Percentiles rank a stretch among this genome's conserved stretches.
Conservation (phyloP, 2,329 filamentous ascomycete genomes). For the Mollisia scopiformis region DNA sequence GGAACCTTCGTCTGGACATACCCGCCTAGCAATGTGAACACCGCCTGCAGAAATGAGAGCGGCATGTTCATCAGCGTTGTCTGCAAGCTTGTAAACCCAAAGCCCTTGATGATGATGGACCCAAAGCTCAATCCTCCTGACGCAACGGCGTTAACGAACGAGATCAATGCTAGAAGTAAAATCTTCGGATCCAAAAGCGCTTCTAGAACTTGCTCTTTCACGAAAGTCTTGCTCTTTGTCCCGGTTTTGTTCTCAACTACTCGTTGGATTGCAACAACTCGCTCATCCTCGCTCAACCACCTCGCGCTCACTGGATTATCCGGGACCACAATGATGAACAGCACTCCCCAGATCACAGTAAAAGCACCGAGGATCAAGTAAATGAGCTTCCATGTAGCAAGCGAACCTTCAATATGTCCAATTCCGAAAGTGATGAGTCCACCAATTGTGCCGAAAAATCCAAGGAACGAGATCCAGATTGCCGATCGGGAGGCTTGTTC, state of each 20-base stretch:
- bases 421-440: slow-evolving; percentile 42
- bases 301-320: slow-evolving; percentile 51
- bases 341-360: slow-evolving; percentile 35
- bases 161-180: slow-evolving; percentile 19
- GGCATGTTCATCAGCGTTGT: slow-evolving; percentile 58
- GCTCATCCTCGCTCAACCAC: slow-evolving; percentile 44
- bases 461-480: slow-evolving; percentile 56
- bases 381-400: slow-evolving; percentile 29
- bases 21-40: slow-evolving; percentile 24
- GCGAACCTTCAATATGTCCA: slow-evolving; percentile 46
- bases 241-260: slow-evolving; percentile 31
- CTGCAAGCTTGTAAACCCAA: slow-evolving; percentile 40
- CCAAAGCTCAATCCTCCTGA: slow-evolving; percentile 35
- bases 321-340: slow-evolving; percentile 50
- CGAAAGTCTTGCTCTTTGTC: slow-evolving; percentile 22
- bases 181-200: slow-evolving; percentile 44
- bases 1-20: slow-evolving; percentile 25
- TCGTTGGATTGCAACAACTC: slow-evolving; percentile 38
- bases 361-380: slow-evolving; percentile 31
- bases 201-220: slow-evolving; percentile 27
- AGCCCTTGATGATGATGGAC: slow-evolving; percentile 41
- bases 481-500: slow-evolving; percentile 40
- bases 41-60: slow-evolving; percentile 20
- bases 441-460: slow-evolving; percentile 31
- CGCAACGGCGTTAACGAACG: slow-evolving; percentile 26